phyloP scores from a whole-genome alignment of 1,284 basidiomycete species.

The Ganoderma meredithae region DNA sequence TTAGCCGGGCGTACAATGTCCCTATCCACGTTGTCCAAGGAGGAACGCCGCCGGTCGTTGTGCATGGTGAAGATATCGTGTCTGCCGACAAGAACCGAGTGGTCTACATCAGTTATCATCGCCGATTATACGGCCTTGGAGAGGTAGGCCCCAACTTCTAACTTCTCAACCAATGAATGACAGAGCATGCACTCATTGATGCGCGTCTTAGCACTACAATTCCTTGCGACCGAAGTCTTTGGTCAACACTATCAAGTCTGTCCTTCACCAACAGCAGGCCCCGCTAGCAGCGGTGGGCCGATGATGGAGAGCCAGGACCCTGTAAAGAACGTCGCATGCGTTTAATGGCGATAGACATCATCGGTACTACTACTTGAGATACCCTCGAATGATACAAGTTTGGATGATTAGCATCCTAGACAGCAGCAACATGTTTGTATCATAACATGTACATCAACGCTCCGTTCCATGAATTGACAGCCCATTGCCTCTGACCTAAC shows the following conservation, averaged over 20 bases:
- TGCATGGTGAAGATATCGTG: constrained; percentile 64
- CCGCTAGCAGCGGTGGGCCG: background rate
- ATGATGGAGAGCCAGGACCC: background rate
- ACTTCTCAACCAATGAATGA: no score
- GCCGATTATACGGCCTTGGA: constrained; percentile 91
- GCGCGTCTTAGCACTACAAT: constrained; percentile 79
- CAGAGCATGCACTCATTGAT: background rate
- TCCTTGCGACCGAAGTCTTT: constrained; percentile 72
- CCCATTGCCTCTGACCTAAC: background rate
- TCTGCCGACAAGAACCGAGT: constrained; percentile 50
- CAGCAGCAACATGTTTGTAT: background rate
- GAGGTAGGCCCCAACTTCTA: constrained; percentile 61
- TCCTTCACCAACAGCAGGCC: constrained; percentile 41
- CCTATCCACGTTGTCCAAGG: constrained; percentile 95
- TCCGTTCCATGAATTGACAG: background rate
- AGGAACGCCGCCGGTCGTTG: constrained; percentile 82
- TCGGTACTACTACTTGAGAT: background rate
- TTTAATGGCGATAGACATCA: background rate
- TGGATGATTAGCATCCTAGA: background rate
- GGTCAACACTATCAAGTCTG: constrained; percentile 50
- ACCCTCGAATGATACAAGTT: background rate
- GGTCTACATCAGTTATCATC: constrained; percentile 88
- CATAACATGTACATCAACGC: background rate
- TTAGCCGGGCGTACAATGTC: constrained; percentile 84
- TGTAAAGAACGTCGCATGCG: background rate